phyloP scores from a whole-genome alignment of 1,139 yeast genomes.

The Pichia sp. region DNA sequence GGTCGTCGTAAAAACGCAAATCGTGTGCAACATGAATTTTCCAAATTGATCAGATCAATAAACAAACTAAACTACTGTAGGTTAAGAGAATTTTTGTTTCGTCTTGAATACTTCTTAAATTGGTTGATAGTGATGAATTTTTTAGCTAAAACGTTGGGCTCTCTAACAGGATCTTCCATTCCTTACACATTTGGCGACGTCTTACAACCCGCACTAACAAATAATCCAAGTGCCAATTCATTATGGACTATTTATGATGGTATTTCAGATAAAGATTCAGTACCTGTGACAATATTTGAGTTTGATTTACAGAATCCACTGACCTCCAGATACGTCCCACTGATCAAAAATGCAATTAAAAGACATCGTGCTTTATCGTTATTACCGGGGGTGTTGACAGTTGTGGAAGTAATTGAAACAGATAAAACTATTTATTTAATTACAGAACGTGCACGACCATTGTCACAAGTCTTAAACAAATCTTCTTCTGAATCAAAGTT shows the following conservation, averaged over 20 bases:
- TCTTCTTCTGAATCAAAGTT: neutral
- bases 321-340: slow-evolving; percentile 32
- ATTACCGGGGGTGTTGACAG: slow-evolving; percentile 69
- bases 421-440: slow-evolving; percentile 59
- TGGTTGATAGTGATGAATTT: slow-evolving; percentile 47
- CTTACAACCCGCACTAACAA: slow-evolving; percentile 20
- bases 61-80: too few species aligned
- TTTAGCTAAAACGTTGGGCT: slow-evolving; percentile 48
- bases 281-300: slow-evolving; percentile 53
- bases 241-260: slow-evolving; percentile 39
- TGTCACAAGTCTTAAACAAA: slow-evolving; percentile 26
- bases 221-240: slow-evolving; percentile 3
- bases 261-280: slow-evolving; percentile 35
- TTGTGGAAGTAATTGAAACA: slow-evolving; percentile 64
- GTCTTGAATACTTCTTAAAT: neutral
- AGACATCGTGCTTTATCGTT: slow-evolving; percentile 58
- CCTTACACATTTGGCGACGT: slow-evolving; percentile 52
- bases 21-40: neutral
- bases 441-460: slow-evolving; percentile 71
- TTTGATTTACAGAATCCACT: slow-evolving; percentile 44
- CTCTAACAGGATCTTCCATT: slow-evolving; percentile 47
- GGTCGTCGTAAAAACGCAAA: neutral
- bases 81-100: neutral
- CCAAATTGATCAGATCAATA: too few species aligned
- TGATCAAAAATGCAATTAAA: slow-evolving; percentile 60